Evolutionary conservation across 2,329 filamentous ascomycete genomes (phyloP), one percentile per base, ranked within the genome.

Genomic region (Talaromyces sp.): DNA sequence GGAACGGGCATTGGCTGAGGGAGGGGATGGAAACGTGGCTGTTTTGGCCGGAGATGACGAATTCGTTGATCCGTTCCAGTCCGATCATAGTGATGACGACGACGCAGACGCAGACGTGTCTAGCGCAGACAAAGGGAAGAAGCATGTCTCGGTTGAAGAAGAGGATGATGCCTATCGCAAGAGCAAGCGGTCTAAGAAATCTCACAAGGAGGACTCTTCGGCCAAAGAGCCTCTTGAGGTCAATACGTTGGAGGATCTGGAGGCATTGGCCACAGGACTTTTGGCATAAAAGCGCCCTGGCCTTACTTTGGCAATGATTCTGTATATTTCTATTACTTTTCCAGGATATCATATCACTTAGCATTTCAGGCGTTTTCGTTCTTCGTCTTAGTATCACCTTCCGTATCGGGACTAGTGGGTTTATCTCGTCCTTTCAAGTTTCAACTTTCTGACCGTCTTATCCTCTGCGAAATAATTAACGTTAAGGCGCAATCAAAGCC

Each of bases 241-340:
- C 63, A 67, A 76, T 60, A 78, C 76, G n/a, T 57, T 78, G 65
- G 75, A 75, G 60, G 77, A 79, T 68, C 62, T 79, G 67, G 77
- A 79, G 63, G 73, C 75, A 54, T 61, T 79, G 67, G 77, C 77
- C 54, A 75, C 71, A 59, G 76, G 75, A 10, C 63, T 78, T 56
- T 65, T 78, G 64, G 70, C 35, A 15, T 59, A 51, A n/a, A n/a
- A 36, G 66, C 11, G 3, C 13, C n/a, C 1, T 13, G 39, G 3
- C 39, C 10, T 11, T 46, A 5, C 21, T 7, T 22, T 45, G 22
- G 22, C 22, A 43, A 33, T 46, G 43, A n/a, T 17, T 46, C 3
- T 41, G 10, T 41, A 22, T 33, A 2, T 48, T 2, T 21, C 11
- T 21, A 40, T 31, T 31, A 46, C 8, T 46, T 1, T 46, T 46